phyloP scores from a whole-genome alignment of 441 rosid genomes.

The Capsella rubella region DNA sequence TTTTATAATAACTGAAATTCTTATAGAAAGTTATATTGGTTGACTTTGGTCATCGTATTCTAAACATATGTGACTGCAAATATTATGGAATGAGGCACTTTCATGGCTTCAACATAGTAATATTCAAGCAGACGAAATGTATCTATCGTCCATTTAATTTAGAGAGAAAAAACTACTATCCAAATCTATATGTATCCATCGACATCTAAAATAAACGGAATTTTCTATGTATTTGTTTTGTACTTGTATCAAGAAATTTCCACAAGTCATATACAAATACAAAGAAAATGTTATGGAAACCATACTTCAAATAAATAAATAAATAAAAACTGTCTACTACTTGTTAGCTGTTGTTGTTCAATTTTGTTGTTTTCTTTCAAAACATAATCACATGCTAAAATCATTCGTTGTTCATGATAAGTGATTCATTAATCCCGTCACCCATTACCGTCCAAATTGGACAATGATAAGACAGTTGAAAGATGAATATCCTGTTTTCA shows the following conservation, averaged over 20 bases:
- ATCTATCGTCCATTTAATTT: neutral
- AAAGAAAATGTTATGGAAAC: neutral
- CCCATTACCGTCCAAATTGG: neutral
- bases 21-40: neutral
- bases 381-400: neutral
- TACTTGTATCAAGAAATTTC: neutral
- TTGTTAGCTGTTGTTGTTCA: neutral
- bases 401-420: neutral
- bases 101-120: neutral
- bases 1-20: neutral
- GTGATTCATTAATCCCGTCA: neutral
- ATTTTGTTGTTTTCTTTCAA: too few species aligned
- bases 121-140: neutral
- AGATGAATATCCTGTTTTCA: neutral
- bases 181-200: neutral
- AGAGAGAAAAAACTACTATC: neutral
- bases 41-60: neutral
- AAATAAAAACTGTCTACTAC: neutral
- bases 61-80: neutral
- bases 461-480: neutral
- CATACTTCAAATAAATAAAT: neutral
- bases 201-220: neutral
- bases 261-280: neutral
- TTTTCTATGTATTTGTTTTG: neutral
- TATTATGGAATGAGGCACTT: neutral